phyloP scores from a whole-genome alignment of 1,284 basidiomycete genomes.

The Fistulinella staudtii region DNA sequence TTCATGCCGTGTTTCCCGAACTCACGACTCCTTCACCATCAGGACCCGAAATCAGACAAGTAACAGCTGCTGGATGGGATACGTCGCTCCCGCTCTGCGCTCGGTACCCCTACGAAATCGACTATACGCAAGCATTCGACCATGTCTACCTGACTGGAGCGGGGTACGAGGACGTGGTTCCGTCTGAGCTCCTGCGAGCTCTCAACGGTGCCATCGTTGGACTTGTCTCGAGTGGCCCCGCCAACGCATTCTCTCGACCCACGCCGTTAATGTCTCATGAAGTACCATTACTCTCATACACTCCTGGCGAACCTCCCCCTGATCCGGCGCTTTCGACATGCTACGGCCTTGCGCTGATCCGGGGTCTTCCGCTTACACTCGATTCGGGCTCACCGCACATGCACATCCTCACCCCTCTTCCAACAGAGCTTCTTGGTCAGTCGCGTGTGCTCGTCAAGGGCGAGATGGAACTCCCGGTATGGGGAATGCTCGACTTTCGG shows the following conservation, averaged over 20 bases:
- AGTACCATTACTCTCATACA: constrained; percentile 46
- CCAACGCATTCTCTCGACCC: background rate
- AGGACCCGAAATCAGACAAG: constrained; percentile 23
- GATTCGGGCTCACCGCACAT: constrained; percentile 36
- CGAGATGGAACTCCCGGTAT: constrained; percentile 82
- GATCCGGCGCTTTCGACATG: constrained; percentile 56
- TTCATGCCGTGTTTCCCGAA: constrained; percentile 60
- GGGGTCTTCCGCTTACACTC: constrained; percentile 37
- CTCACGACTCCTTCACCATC: constrained; percentile 2
- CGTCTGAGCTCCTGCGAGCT: constrained; percentile 62
- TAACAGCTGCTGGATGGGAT: constrained; percentile 58
- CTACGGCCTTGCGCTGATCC: constrained; percentile 70
- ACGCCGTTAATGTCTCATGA: constrained; percentile 1
- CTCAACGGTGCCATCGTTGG: constrained; percentile 83
- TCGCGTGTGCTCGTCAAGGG: constrained; percentile 70
- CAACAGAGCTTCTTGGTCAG: constrained; percentile 39
- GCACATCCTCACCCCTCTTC: constrained; percentile 77
- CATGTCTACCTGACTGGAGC: constrained; percentile 63
- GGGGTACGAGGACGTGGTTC: constrained; percentile 71
- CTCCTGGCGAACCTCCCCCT: constrained; percentile 49
- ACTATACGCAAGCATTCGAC: constrained; percentile 52
- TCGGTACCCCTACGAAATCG: constrained; percentile 64
- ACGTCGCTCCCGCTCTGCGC: constrained; percentile 67
- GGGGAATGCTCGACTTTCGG: constrained; percentile 81
- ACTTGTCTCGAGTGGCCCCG: constrained; percentile 42